Evolutionary conservation across 768 basidiomycete genomes (phyloP), one percentile per base, ranked within the genome.

Genomic region (Kwoniella heveanensis): DNA sequence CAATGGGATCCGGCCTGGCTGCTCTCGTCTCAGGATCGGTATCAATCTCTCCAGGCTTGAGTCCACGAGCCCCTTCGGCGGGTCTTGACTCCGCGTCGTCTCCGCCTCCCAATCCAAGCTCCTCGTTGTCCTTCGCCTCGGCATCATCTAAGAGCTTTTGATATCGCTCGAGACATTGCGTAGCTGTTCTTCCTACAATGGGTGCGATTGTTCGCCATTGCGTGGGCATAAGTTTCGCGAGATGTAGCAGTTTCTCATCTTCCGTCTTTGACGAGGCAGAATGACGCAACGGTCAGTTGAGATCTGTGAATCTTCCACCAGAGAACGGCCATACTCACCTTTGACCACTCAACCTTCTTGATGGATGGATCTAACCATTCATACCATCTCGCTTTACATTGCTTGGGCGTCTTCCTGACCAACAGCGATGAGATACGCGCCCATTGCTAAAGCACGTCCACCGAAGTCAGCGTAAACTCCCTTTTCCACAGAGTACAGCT

Each of bases 301-400:
- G n/a, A n/a, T n/a, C n/a, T n/a, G n/a, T n/a, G n/a, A n/a, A n/a
- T n/a, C n/a, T n/a, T n/a, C n/a, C n/a, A n/a, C n/a, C n/a, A n/a
- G 48, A 25, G 10, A 21, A 26, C 36, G n/a, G 10, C 10, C 46
- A 54, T 1, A 32, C 85, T 51, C 64, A 88, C 93, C 83, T 97
- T 98, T 50, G 94, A 96, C 96, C 96, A 99, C 80, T 98, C 96
- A 19, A 95, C 97, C 84, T 99, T 99, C 82, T 97, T 97, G 82
- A 98, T 99, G 55, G 92, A 94, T 6, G 96, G 96, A 82, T 99
- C 96, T 53, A 98, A 83, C 96, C 96, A 98, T 82, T 97, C 95
- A 77, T 95, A 97, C 95, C 95, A 98, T 70, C 80, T 73, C 3
- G 81, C 83, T 81, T 99, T 99, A 84, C 96, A 99, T 83, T 99